Evolutionary conservation across 257 asterid species (phyloP), one percentile per base, ranked within the genome.

Genomic region (Nicotiana attenuata): DNA sequence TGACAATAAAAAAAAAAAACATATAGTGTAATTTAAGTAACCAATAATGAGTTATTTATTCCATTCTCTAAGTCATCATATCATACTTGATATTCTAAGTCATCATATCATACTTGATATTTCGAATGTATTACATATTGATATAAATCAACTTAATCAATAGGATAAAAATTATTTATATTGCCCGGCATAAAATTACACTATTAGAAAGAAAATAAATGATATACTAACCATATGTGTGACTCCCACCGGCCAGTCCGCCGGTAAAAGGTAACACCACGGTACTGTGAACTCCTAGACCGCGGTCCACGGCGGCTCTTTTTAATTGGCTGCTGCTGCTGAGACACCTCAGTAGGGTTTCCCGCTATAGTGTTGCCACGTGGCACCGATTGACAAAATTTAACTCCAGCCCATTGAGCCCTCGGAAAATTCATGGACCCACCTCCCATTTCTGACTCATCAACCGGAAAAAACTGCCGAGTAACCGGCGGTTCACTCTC

Each of bases 331-430:
- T 80, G 91, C 8, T 47, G 65, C 29, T 20, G 56, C 82, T 83
- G 90, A 16, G 91, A 83, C 71, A 68, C 84, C 78, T 86, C 91
- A 56, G 56, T 35, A 10, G 90, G 38, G 80, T 85, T 89, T 1
- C 86, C 89, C 7, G 45, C 20, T 4, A n/a, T 50, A 64, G 45
- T 85, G 80, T 86, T 90, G 83, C 80, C 85, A 75, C 16, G 63
- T 2, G 78, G 85, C 29, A 86, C 91, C 4, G 96, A 82, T 87
- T 91, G 93, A 84, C 93, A 88, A 81, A 96, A 96, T 80, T 92
- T 91, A 10, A 94, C 97, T 2, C 98, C 99, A 17, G 89, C 92
- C 99, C 99, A 96, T 89, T 91, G 99, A 26, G 99, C 93, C 88
- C 93, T 84, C 0, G 98, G 97, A 75, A 90, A 93, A 81, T 81